Evolutionary conservation across 306 rosid species (phyloP), one percentile per base, ranked within the genome.

Genomic region (Prunus campanulata): DNA sequence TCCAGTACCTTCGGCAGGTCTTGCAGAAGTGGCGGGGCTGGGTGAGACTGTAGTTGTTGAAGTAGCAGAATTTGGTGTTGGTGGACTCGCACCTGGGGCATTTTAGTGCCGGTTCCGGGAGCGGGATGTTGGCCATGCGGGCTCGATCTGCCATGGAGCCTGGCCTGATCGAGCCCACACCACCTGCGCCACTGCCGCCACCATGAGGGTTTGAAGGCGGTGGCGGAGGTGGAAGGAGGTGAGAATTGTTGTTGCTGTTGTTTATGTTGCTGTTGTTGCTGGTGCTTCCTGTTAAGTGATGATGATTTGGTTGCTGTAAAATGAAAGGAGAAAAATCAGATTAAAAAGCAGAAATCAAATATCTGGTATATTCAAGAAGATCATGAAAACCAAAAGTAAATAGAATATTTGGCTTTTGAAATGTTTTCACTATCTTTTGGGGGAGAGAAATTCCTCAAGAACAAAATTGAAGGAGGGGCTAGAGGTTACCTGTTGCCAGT

Each of bases 21-120:
- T 94, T 94, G 88, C 98, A 94, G 64, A 94, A 94, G 88, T 94
- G 98, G 56, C 97, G 92, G 2, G 98, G 98, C 83, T 94, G 98
- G 2, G 98, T 65, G 76, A 91, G 96, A 82, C 91, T 94, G 81
- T 94, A 93, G 82, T 93, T 93, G 90, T 93, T 93, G 86, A 83
- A 93, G 80, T 93, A 93, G 81, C 98, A 93, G 79, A 93, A 93
- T 69, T 93, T 93, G 16, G 98, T 93, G 88, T 93, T 91, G n/a
- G 91, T 60, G 12, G 97, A 91, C 0, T 93, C 98, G 49, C 98
- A 93, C 29, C 98, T 80, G 1, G 98, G 98, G 80, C 98, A 94
- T 77, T 91, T 90, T 55, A 85, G 80, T 4, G 82, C 87, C 0
- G 86, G 35, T 59, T 93, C 98, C 0, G 94, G 96, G 85, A 90